A percentile compares a stretch with the other conserved stretches of the same genome.
Conservation (phyloP, 2,329 filamentous ascomycete genomes). For the Huntiella abstrusa region DNA sequence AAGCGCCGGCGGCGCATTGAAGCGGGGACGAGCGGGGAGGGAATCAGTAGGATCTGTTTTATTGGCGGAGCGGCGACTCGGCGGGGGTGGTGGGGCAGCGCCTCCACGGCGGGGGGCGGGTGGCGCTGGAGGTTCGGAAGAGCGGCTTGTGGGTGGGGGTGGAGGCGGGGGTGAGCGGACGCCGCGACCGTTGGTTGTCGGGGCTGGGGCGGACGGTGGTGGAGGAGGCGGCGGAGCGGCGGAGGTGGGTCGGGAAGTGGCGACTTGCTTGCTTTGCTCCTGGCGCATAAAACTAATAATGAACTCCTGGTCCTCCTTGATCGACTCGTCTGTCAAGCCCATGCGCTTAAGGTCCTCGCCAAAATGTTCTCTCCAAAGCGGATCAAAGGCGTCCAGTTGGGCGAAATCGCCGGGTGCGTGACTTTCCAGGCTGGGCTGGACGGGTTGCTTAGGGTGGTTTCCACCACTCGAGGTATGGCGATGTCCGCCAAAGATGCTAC, state of each 20-base stretch:
- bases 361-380: conserved; percentile 45
- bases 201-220: conserved; percentile 12
- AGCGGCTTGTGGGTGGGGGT: conserved; percentile 14
- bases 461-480: conserved; percentile 39
- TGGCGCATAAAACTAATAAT: conserved; percentile 45
- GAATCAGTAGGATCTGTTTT: conserved; percentile 29
- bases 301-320: conserved; percentile 49
- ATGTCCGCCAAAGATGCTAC: conserved; percentile 42
- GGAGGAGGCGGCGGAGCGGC: conserved; percentile 11
- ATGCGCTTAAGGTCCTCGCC: conserved; percentile 43
- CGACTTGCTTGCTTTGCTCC: conserved; percentile 28
- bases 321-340: conserved; percentile 46
- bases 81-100: conserved; percentile 35
- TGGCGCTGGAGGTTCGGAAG: conserved; percentile 14
- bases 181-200: conserved; percentile 10
- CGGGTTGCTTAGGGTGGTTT: conserved; percentile 32
- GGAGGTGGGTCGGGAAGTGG: conserved; percentile 11
- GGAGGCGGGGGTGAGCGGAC: conserved; percentile 19
- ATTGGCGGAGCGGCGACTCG: conserved; percentile 36
- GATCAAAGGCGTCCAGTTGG: conserved; percentile 44
- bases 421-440: conserved; percentile 17
- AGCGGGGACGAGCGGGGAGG: conserved; percentile 42
- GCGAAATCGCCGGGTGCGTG: conserved; percentile 35
- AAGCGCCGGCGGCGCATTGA: conserved; percentile 71
- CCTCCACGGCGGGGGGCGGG: conserved; percentile 18